Evolutionary conservation across 73 alveolate species (phyloP), one percentile per base, ranked within the genome.

Genomic region (Stentor coeruleus): DNA sequence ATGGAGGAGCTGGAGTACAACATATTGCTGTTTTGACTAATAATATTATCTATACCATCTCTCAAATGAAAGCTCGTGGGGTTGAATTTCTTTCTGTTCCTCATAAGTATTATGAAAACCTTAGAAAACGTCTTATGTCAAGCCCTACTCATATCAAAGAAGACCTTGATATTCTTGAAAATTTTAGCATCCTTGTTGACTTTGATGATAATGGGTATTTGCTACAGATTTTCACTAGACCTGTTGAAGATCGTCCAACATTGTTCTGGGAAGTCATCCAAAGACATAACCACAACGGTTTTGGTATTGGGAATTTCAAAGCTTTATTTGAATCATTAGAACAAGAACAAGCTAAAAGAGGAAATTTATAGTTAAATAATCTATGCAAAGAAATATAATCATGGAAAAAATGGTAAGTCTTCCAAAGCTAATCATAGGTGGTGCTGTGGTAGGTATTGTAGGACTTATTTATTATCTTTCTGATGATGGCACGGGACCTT

Each of bases 41-140:
- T 35, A 87, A 94, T 58, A 88, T 94, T 39, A 84, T 94, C 59
- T 74, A 39, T 14, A 90, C 96, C 4, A 90, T 94, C 30, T 82
- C 77, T 39, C 82, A 83, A n/a, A 59, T 94, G 88, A 87, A 88
- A 58, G 90, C 83, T 36, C 87, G 98, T 84, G 98, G 98, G 38
- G 91, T 88, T 15, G 98, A 92, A 59, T 94, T 94, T 91, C 82
- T 94, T 74, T 55, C 86, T 31, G 88, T 94, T 38, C 98, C 98
- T 20, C 93, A 82, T 58, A 75, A 96, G 26, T 94, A 94, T 81
- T 94, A 94, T 74, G 98, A 94, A 74, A 92, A 86, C 80, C 86
- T 94, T 37, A 72, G 89, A 58, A 85, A 88, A 73, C 82, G 93
- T 3, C 75, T 87, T 55, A 89, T 58, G 3, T 40, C 81, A 37